Percentiles rank a stretch among this genome's conserved stretches.
Conservation (phyloP, 345 rosid species). For the Salix exigua region DNA sequence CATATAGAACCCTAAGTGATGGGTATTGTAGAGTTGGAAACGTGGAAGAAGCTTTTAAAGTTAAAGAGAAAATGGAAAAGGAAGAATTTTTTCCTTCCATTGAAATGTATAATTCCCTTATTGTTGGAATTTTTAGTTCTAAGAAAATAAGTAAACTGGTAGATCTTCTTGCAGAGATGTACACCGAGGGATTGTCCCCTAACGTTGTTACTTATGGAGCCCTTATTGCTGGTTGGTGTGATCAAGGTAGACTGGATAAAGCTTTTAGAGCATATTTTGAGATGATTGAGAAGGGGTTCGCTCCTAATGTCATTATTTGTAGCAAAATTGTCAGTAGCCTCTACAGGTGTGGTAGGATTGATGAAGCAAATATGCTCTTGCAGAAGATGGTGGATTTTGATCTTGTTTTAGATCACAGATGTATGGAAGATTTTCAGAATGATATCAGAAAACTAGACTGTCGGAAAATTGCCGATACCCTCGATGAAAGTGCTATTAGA, state of each 20-base stretch:
- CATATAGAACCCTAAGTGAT: constrained; percentile 61
- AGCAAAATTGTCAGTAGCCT: constrained; percentile 64
- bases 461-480: constrained; percentile 43
- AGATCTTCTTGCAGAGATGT: constrained; percentile 50
- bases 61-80: constrained; percentile 48
- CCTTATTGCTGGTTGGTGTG: constrained; percentile 63
- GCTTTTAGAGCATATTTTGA: constrained; percentile 52
- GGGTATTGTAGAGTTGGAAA: constrained; percentile 75
- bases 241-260: constrained; percentile 56
- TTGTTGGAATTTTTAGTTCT: constrained; percentile 49
- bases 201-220: constrained; percentile 56
- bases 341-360: constrained; percentile 49
- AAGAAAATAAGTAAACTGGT: constrained; percentile 32
- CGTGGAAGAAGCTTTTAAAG: constrained; percentile 53
- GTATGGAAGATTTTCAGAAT: constrained; percentile 26
- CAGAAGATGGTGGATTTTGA: constrained; percentile 52
- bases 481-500: constrained; percentile 35
- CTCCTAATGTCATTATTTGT: constrained; percentile 51
- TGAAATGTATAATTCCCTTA: constrained; percentile 63
- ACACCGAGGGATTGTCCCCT: constrained; percentile 37
- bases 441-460: constrained; percentile 27
- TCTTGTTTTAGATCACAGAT: constrained; percentile 28
- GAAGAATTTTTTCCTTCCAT: constrained; percentile 46
- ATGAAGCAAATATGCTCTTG: constrained; percentile 62
- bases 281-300: constrained; percentile 57